A percentile compares a stretch with the other conserved stretches of the same genome.
Evolutionary conservation across 257 asterid species (phyloP).

Genomic region (Nicotiana undulata): DNA sequence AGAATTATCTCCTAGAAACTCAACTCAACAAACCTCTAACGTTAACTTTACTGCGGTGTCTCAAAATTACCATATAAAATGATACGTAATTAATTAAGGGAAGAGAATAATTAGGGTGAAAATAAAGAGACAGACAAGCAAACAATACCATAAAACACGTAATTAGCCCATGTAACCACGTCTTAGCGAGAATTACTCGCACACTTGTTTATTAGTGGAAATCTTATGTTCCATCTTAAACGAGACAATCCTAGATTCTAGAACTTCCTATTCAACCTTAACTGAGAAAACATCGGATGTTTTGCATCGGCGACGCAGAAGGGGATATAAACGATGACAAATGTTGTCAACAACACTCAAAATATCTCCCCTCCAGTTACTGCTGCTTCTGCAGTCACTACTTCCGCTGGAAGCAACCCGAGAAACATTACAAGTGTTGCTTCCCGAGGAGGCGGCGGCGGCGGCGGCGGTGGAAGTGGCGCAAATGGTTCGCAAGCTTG

Average conservation of each 20-base stretch:
- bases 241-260: not conserved
- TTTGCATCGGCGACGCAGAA: not conserved
- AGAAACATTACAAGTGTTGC: not conserved
- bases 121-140: too few species aligned
- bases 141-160: not conserved
- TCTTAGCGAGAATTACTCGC: not conserved
- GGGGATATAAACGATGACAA: not conserved
- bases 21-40: not conserved
- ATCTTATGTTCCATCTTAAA: not conserved
- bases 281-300: not conserved
- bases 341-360: not conserved
- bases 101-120: not conserved
- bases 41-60: not conserved
- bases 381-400: not conserved
- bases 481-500: slow-evolving; percentile 25
- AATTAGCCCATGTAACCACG: not conserved
- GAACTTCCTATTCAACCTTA: not conserved
- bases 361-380: not conserved
- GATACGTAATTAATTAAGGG: not conserved
- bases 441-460: not conserved
- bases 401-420: not conserved
- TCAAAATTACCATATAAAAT: not conserved
- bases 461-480: not conserved
- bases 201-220: not conserved
- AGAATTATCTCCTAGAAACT: not conserved